phyloP scores from a whole-genome alignment of 2,329 filamentous ascomycete species.

The Sordariomycetes sp. region DNA sequence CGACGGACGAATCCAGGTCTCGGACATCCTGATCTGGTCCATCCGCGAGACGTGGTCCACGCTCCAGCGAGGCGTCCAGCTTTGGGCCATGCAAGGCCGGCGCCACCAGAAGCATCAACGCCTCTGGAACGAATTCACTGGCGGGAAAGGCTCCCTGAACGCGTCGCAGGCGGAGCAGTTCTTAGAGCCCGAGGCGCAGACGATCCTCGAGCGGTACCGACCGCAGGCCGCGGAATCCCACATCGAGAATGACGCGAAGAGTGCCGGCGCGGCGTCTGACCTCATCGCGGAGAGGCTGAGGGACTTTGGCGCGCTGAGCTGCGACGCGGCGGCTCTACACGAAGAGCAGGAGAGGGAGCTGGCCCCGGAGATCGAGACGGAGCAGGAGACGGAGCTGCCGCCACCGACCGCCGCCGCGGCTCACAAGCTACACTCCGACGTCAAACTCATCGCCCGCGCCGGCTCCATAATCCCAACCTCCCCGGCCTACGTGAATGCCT shows the following conservation, averaged over 20 bases:
- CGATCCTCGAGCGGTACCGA: conserved; percentile 39
- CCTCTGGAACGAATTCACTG: conserved; percentile 17
- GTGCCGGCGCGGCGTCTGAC: no score
- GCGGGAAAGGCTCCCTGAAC: conserved; percentile 8
- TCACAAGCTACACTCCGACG: conserved; percentile 30
- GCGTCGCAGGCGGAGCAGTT: conserved; percentile 26
- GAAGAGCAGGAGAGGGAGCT: conserved; percentile 64
- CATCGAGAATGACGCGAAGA: not conserved
- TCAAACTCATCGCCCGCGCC: conserved; percentile 26
- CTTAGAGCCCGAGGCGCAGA: conserved; percentile 43
- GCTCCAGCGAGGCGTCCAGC: conserved; percentile 33
- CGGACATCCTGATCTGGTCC: conserved; percentile 48
- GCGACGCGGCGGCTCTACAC: conserved; percentile 26
- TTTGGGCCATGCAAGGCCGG: conserved; percentile 52
- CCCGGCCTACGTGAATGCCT: conserved; percentile 23
- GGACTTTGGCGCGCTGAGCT: not conserved
- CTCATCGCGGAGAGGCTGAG: not conserved
- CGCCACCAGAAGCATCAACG: conserved; percentile 31
- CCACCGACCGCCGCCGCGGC: conserved; percentile 20
- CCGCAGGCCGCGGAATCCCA: conserved; percentile 13
- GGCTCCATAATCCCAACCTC: conserved; percentile 20
- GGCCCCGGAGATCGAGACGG: conserved; percentile 50
- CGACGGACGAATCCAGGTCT: conserved; percentile 25
- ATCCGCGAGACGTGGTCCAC: conserved; percentile 46
- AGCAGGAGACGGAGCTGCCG: conserved; percentile 43